Evolutionary conservation across 345 rosid species (phyloP), one percentile per base, ranked within the genome.

Genomic region (Conringia planisiliqua): DNA sequence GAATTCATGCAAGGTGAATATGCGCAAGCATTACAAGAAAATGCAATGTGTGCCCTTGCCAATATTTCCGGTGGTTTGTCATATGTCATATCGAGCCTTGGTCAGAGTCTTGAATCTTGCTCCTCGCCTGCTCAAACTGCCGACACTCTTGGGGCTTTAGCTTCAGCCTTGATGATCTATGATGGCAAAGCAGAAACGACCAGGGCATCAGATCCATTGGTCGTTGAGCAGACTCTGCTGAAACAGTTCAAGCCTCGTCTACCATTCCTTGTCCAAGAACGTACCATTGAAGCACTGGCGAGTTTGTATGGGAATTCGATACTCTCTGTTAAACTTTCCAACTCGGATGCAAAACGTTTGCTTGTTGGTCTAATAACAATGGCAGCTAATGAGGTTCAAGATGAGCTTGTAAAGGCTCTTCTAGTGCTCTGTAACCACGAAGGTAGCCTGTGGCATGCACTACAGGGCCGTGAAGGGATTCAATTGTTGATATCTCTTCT

Each of bases 41-140:
- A 96, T 82, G 99, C 99, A 55, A 96, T 96, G 99, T 92, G 99
- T 80, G 98, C 99, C 70, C 95, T 96, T 33, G 99, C 99, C 44
- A 89, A 89, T 76, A 96, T 96, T 61, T 96, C 99, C 47, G 99
- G 99, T 80, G 99, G 99, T 72, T 85, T 96, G 78, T 90, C 99
- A 12, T 91, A 81, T 83, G 99, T 96, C 71, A 92, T 96, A 74
- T 84, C 99, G 48, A 96, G 99, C 83, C 96, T 96, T 77, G 99
- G 98, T 76, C 98, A 96, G 79, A 96, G 99, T 86, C 96, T 96
- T 74, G 97, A 92, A 75, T 92, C 99, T 14, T 96, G 99, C 75
- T 85, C 96, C 77, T 90, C 98, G 10, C 87, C 97, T 54, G 95
- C 92, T 61, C 99, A 92, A 81, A 86, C 88, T 69, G 97, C 98